phyloP scores from a whole-genome alignment of 805 yeast species.

The Ogataea methanolica region DNA sequence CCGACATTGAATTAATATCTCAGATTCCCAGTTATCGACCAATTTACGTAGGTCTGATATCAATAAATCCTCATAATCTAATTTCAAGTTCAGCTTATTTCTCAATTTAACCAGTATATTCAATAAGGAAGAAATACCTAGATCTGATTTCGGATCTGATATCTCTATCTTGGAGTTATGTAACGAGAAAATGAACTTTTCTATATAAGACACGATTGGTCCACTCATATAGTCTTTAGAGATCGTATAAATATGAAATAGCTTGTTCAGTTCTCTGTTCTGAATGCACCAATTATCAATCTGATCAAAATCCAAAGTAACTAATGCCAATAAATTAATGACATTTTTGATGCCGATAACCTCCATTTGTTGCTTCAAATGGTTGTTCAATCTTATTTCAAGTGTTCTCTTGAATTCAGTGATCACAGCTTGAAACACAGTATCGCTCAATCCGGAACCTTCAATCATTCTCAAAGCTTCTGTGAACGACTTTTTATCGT shows the following conservation, averaged over 20 bases:
- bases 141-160: constrained; percentile 2
- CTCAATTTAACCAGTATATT: constrained; percentile 11
- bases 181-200: constrained; percentile 12
- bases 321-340: constrained; percentile 13
- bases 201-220: constrained; percentile 18
- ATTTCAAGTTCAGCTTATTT: constrained; percentile 13
- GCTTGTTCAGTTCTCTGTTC: constrained; percentile 18
- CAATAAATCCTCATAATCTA: constrained; percentile 23
- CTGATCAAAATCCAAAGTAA: constrained; percentile 20
- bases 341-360: constrained; percentile 10
- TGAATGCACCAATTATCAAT: constrained; percentile 22
- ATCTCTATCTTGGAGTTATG: constrained; percentile 3
- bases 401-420: constrained; percentile 7
- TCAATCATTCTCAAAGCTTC: constrained; percentile 17
- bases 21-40: constrained; percentile 23
- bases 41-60: constrained; percentile 19
- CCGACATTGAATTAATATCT: constrained; percentile 28
- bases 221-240: constrained; percentile 14
- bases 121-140: constrained; percentile 7
- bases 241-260: constrained; percentile 15
- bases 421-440: constrained; percentile 8
- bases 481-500: constrained; percentile 18
- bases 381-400: constrained; percentile 6
- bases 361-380: not conserved
- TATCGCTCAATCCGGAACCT: constrained; percentile 12